Evolutionary conservation across 176 grass and related monocot species (phyloP).

Genomic region (Aegilops bicornis): DNA sequence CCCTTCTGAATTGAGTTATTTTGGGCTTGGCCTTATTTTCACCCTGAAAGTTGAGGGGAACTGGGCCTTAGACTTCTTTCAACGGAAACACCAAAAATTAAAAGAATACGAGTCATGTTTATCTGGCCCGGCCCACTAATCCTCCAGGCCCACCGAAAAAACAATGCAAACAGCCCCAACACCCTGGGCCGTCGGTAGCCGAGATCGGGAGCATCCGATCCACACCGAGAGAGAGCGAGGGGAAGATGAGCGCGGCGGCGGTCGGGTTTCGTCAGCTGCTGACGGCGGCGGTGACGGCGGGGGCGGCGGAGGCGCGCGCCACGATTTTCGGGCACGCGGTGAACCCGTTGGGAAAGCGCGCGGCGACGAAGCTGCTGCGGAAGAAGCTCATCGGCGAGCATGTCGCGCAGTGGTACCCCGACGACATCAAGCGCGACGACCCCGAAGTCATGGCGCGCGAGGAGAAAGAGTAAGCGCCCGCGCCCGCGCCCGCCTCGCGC

Average conservation of each 20-base stretch:
- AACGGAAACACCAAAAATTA: no score
- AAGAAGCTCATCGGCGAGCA: constrained; percentile 66
- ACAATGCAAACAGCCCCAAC: neutral
- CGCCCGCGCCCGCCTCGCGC: neutral
- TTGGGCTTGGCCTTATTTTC: no score
- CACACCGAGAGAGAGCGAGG: neutral
- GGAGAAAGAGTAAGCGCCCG: constrained; percentile 67
- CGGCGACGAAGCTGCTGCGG: constrained; percentile 68
- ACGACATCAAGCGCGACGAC: constrained; percentile 69
- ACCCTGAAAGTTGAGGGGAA: no score
- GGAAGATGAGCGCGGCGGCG: constrained; percentile 43
- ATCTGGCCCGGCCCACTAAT: neutral
- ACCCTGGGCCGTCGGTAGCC: neutral
- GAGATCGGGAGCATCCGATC: constrained; percentile 5
- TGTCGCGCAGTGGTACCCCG: constrained; percentile 78
- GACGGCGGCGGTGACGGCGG: constrained; percentile 46
- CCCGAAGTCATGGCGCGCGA: constrained; percentile 56
- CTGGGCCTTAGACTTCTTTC: no score
- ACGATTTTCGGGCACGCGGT: constrained; percentile 62
- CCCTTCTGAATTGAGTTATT: no score
- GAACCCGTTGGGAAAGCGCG: constrained; percentile 61
- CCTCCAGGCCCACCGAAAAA: neutral
- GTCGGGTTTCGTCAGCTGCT: constrained; percentile 52
- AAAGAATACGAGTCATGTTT: neutral
- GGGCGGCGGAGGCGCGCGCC: constrained; percentile 52